phyloP scores from a whole-genome alignment of 2,329 filamentous ascomycete species.

The Esteya vermicola region DNA sequence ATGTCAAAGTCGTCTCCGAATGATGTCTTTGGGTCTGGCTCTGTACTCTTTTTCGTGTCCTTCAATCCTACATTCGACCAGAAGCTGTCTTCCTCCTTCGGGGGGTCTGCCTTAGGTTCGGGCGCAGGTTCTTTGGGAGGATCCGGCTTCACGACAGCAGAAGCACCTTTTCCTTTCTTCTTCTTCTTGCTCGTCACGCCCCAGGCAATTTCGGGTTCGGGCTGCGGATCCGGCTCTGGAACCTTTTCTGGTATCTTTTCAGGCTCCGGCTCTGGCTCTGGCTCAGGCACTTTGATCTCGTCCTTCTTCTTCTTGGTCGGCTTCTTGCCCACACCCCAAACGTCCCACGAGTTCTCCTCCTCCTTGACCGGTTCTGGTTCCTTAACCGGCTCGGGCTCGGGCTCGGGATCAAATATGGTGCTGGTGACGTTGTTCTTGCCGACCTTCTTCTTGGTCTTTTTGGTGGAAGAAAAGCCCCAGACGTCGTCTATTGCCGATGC shows the following conservation, averaged over 20 bases:
- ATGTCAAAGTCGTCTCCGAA: conserved; percentile 7
- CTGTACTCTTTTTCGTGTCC: conserved; percentile 20
- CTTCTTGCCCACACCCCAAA: conserved; percentile 28
- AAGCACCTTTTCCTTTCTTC: conserved; percentile 14
- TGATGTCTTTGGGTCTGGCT: neutral
- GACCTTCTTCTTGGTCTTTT: conserved; percentile 26
- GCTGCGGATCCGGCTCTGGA: conserved; percentile 6
- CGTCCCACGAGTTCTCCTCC: conserved; percentile 23
- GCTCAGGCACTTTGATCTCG: neutral
- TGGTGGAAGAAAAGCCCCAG: conserved; percentile 21
- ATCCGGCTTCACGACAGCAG: conserved; percentile 3
- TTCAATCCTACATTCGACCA: conserved; percentile 20
- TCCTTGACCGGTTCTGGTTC: conserved; percentile 7
- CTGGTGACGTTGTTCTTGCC: conserved; percentile 18
- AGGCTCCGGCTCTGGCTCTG: conserved; percentile 1
- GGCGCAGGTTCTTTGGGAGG: conserved; percentile 4
- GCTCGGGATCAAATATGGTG: conserved; percentile 7
- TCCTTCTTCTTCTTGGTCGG: conserved; percentile 23
- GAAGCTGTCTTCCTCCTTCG: conserved; percentile 2
- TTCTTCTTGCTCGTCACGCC: conserved; percentile 6
- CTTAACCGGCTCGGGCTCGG: conserved; percentile 4
- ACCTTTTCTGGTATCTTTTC: conserved; percentile 6
- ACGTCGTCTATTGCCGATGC: conserved; percentile 9
- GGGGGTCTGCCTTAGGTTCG: conserved; percentile 10
- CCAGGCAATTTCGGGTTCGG: conserved; percentile 2